A percentile compares a stretch with the other conserved stretches of the same genome.
Evolutionary conservation across 768 basidiomycete species (phyloP).

Genomic region (Phylloporus sp.): DNA sequence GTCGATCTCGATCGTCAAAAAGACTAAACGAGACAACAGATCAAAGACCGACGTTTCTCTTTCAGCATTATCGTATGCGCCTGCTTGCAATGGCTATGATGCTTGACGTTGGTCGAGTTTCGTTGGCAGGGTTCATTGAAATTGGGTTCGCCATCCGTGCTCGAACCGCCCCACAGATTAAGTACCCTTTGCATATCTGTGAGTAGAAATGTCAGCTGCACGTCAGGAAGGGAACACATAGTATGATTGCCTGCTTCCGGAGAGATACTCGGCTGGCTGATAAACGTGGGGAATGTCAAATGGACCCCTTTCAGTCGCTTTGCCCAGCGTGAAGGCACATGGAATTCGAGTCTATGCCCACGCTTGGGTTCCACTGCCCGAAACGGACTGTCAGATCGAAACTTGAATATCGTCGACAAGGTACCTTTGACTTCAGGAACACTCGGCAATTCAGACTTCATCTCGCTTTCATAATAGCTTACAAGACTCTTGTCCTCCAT

Average conservation of each 20-base stretch:
- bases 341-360: neutral
- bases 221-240: neutral
- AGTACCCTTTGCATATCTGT: conserved; percentile 1
- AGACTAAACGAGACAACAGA: too few relatives aligned
- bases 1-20: neutral
- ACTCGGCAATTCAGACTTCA: neutral
- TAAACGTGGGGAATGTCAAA: neutral
- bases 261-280: neutral
- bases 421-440: neutral
- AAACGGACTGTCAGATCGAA: neutral
- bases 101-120: neutral
- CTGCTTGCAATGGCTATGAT: conserved; percentile 4
- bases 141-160: neutral
- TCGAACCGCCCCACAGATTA: neutral
- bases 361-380: neutral
- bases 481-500: neutral
- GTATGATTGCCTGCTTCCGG: neutral
- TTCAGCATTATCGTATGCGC: conserved; percentile 1
- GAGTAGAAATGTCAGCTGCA: neutral
- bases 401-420: neutral
- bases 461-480: neutral
- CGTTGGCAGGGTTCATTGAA: neutral
- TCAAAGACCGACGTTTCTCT: conserved; percentile 1
- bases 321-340: neutral
- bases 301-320: neutral